A percentile compares a stretch with the other conserved stretches of the same genome.
These are phyloP conservation scores for Fusarium sp. DNA, from an alignment of 2,329 filamentous ascomycete genomes.

Conservation along the genomic window DNA sequence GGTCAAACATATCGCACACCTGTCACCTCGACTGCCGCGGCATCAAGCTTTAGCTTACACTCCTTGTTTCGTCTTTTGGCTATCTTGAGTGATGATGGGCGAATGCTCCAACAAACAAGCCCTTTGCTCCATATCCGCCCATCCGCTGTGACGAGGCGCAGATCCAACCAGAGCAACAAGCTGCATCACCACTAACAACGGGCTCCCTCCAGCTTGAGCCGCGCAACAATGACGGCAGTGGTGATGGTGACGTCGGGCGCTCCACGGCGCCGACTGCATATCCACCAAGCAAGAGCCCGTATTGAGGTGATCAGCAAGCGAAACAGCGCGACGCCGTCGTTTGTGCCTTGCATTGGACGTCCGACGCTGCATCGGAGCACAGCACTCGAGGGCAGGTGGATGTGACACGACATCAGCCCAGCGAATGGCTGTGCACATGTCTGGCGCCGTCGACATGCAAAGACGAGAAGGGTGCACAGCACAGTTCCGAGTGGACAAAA, in stretches of 20 bases:
- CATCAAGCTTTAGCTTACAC: conserved; percentile 21
- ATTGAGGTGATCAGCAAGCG: conserved; percentile 33
- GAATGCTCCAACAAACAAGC: conserved; percentile 28
- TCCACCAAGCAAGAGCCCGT: conserved; percentile 32
- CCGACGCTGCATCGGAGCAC: conserved; percentile 35
- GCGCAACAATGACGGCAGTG: conserved; percentile 16
- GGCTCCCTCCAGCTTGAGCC: conserved; percentile 32
- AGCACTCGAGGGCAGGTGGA: conserved; percentile 34
- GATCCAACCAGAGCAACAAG: conserved; percentile 33
- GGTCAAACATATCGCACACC: conserved; percentile 10
- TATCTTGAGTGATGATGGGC: conserved; percentile 19
- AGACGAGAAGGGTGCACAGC: conserved; percentile 34
- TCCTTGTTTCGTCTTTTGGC: conserved; percentile 32
- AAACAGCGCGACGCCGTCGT: conserved; percentile 36
- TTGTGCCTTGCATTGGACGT: conserved; percentile 44
- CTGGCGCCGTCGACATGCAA: conserved; percentile 29
- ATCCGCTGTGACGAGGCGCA: conserved; percentile 1
- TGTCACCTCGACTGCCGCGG: conserved; percentile 14
- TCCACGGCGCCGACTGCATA: conserved; percentile 33
- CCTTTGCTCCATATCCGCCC: conserved; percentile 8
- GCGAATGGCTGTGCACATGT: conserved; percentile 46
- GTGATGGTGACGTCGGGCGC: conserved; percentile 39
- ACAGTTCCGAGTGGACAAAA: conserved; percentile 41
- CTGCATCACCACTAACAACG: conserved; percentile 21
- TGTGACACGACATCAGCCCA: conserved; percentile 43